Evolutionary conservation across 1,284 basidiomycete genomes (phyloP), one percentile per base, ranked within the genome.

Genomic region (Xanthoconium separans): DNA sequence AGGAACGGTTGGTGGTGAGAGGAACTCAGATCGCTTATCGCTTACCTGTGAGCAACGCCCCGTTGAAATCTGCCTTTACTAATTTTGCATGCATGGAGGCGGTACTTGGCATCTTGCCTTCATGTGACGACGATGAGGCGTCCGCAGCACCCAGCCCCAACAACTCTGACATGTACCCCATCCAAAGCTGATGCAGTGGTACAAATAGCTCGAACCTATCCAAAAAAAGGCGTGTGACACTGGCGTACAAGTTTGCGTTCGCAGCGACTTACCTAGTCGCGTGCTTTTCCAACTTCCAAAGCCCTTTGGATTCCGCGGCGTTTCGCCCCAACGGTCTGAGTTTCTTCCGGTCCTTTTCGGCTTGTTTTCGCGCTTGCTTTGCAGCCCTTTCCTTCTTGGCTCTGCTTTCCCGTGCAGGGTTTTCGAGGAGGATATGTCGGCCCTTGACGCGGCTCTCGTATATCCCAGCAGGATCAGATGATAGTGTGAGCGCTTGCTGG

Each of bases 11-110:
- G 47, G 22, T 10, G n/a, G 34, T 13, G 30, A 44, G n/a, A 40
- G 6, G 10, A 24, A 16, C 7, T 12, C 13, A 12, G 24, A 31
- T 31, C 3, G 10, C 10, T 12, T 16, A 27, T 40, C n/a, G 16
- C 45, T 53, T 58, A 89, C 92, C 89, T 39, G 79, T 83, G 55
- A 95, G 73, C 30, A 90, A 75, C 12, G 87, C 85, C 1, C 93
- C 92, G 61, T 91, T 86, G 55, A 91, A 85, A 68, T 95, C 93
- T 0, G 93, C 91, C 64, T 94, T 95, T 37, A 93, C 79, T 1
- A 95, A 75, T 64, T 93, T 94, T 0, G 83, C 79, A 55, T 91
- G 87, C 79, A 91, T 85, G 1, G 74, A 72, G 7, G 80, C 73
- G 1, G 80, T 73, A 54, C 65, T 76, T 0, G 85, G 85, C 69